A percentile compares a stretch with the other conserved stretches of the same genome.
phyloP scores from a whole-genome alignment of 768 basidiomycete genomes.

The Hydnum rufescens region DNA sequence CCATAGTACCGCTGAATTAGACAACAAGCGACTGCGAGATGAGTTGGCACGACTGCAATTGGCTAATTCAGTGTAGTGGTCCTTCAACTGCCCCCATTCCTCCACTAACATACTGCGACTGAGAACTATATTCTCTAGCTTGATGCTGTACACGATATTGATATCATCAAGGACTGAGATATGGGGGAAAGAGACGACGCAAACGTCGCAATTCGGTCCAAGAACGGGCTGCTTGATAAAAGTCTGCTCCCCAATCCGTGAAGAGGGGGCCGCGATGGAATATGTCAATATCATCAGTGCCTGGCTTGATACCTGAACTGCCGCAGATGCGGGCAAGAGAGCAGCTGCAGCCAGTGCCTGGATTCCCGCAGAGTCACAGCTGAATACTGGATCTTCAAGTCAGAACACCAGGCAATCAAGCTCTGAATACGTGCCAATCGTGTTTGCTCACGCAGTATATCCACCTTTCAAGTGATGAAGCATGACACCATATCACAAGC shows the following conservation, averaged over 20 bases:
- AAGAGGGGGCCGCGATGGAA: conserved; percentile 64
- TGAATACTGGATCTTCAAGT: background rate
- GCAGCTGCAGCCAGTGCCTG: background rate
- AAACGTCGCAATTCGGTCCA: conserved; percentile 68
- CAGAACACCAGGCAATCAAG: conserved; percentile 47
- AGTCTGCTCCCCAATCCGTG: conserved; percentile 59
- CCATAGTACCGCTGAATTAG: no score
- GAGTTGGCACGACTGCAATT: no score
- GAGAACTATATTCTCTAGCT: conserved; percentile 19
- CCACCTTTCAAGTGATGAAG: conserved; percentile 35
- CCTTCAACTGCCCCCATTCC: conserved; percentile 18
- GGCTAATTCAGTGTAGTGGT: no score
- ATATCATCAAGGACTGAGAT: background rate
- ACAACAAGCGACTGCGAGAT: no score
- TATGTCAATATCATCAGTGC: conserved; percentile 73
- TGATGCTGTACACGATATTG: conserved; percentile 14
- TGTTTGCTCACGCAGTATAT: conserved; percentile 54
- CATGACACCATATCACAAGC: conserved; percentile 43
- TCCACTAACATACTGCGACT: conserved; percentile 18
- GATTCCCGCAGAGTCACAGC: background rate
- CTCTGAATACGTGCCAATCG: conserved; percentile 55
- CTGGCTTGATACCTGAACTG: conserved; percentile 45
- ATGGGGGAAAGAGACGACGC: background rate
- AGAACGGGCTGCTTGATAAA: conserved; percentile 64
- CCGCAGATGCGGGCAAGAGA: background rate